These are phyloP conservation scores for Neurospora sp. DNA, from an alignment of 495 filamentous ascomycete species.

Conservation along the genomic window DNA sequence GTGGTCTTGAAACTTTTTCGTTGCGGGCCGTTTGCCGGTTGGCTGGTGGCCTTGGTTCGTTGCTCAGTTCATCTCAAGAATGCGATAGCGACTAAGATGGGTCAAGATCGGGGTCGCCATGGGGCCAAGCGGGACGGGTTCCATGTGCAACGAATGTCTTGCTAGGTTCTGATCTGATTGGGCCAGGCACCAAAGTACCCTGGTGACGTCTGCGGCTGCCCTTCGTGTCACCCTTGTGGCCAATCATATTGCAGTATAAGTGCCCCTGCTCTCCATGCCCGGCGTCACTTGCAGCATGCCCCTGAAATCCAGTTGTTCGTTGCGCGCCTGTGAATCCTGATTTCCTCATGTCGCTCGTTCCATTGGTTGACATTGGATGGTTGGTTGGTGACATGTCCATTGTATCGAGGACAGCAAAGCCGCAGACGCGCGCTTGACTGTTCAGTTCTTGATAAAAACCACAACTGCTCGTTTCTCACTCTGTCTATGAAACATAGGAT, in stretches of 20 bases:
- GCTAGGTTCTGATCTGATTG: conserved; percentile 1
- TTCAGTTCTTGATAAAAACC: background rate
- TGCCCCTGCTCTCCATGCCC: background rate
- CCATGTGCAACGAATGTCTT: background rate
- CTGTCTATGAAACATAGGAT: background rate
- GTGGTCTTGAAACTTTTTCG: background rate
- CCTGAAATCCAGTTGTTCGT: background rate
- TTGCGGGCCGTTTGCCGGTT: background rate
- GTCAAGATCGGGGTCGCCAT: background rate
- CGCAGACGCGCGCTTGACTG: background rate
- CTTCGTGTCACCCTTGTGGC: background rate
- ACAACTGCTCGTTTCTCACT: background rate
- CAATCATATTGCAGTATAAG: background rate
- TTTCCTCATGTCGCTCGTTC: background rate
- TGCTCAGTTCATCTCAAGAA: background rate
- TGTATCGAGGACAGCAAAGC: background rate
- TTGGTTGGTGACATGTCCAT: background rate
- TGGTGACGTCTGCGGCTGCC: conserved; percentile 21
- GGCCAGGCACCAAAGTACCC: background rate
- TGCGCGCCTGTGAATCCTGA: background rate
- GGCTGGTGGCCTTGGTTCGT: background rate
- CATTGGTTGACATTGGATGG: no score
- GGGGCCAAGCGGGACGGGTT: background rate
- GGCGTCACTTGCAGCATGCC: background rate
- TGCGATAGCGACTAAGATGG: background rate